Evolutionary conservation across 2,329 filamentous ascomycete genomes (phyloP), one percentile per base, ranked within the genome.

Genomic region (Berkeleyomyces basicola): DNA sequence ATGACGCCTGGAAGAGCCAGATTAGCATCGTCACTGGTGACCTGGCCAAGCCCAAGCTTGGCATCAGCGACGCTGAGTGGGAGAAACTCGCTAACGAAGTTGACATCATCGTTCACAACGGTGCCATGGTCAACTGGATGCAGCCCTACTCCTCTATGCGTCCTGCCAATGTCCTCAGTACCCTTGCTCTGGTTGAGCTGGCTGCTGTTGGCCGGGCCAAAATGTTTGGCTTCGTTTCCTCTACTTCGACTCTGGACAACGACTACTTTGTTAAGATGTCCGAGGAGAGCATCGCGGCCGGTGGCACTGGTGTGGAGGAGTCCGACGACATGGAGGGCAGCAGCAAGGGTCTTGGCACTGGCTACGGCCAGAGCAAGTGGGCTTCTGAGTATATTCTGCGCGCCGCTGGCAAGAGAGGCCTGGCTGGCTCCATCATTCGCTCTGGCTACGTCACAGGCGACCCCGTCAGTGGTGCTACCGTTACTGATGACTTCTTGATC

Each of bases 291-390:
- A 74, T 81, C 40, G 77, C 77, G 9, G 79, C 79, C 40, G 86
- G 87, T 7, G 82, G 82, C 6, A 77, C 76, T 23, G 82, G 82
- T 10, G 80, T 96, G 14, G 77, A 79, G 23, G 92, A 96, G 72
- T 78, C 78, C 0, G 91, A 96, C 70, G 84, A 92, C 67, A 78
- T 96, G 66, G 77, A 82, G 67, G 89, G 90, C 61, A 91, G 88
- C 69, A 79, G 83, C 46, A 83, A 77, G 61, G 88, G 88, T 40
- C 82, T 96, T 1, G 84, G 83, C 46, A 96, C 88, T 0, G 91
- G 92, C 4, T 96, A 96, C 69, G 91, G 92, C 2, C 91, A 96
- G 72, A 84, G 82, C 67, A 96, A 97, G 75, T 96, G 90, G 90
- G 87, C 82, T 4, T 80, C 81, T 57, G 81, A 85, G 68, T 75